Percentiles rank a stretch among this genome's conserved stretches.
Conservation (phyloP, 257 asterid species). For the Mentha longifolia region DNA sequence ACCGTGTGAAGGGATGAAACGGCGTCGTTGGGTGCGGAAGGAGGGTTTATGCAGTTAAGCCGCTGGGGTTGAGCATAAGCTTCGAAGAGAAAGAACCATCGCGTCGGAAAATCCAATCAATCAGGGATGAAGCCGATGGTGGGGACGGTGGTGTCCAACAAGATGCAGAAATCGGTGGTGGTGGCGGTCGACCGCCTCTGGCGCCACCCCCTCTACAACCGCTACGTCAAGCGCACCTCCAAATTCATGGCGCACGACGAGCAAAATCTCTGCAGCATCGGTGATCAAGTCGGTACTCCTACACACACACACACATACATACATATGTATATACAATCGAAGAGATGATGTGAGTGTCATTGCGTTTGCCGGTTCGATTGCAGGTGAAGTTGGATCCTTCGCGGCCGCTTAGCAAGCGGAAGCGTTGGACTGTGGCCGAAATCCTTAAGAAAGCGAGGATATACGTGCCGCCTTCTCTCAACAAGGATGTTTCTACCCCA, state of each 20-base stretch:
- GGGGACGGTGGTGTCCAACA: constrained; percentile 80
- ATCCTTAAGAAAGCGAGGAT: constrained; percentile 79
- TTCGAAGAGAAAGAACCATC: too few species aligned
- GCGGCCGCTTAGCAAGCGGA: constrained; percentile 85
- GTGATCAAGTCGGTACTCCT: constrained; percentile 66
- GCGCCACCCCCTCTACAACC: constrained; percentile 79
- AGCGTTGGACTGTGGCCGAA: constrained; percentile 79
- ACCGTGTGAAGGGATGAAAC: neutral
- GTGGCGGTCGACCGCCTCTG: constrained; percentile 88
- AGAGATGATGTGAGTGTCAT: neutral
- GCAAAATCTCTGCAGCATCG: constrained; percentile 64
- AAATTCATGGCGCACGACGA: constrained; percentile 98
- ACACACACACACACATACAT: neutral
- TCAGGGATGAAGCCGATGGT: constrained; percentile 76
- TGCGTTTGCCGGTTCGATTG: constrained; percentile 7
- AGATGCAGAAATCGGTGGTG: constrained; percentile 95
- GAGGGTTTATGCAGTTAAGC: constrained; percentile 30
- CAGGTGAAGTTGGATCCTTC: constrained; percentile 88
- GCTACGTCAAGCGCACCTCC: constrained; percentile 89
- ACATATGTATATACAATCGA: too few species aligned
- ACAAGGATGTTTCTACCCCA: constrained; percentile 32
- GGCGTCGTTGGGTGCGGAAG: constrained; percentile 21
- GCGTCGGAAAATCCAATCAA: neutral
- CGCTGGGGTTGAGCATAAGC: neutral
- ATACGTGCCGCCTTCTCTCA: constrained; percentile 52